Base-by-base conservation (phyloP, 2,329 filamentous ascomycete species). In the Colletotrichum sp. region DNA sequence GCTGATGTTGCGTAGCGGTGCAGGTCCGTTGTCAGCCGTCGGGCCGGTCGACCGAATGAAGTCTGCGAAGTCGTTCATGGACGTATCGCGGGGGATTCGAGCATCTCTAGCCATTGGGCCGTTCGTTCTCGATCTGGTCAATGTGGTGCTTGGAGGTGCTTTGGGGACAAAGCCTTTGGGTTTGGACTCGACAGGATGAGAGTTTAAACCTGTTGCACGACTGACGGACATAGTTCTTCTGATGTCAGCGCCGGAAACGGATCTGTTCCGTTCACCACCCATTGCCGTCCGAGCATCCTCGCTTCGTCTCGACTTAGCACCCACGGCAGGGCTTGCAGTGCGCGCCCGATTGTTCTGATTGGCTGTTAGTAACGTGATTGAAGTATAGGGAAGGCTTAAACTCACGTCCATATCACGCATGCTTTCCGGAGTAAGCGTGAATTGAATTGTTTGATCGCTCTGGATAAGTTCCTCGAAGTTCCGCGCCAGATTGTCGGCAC, bases 11-110 rank as follows among this genome's bases (percentile, higher is more conserved):
- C 85, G 85, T 59, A 85, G 79, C 10, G 84, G 81, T 24, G 82
- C 75, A 24, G 83, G 80, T 16, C 82, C 81, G 65, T 82, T 85
- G 59, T 88, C 88, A 48, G 85, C 86, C n/a, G 89, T 82, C 18
- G 96, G 94, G 3, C 95, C 95, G 34, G 95, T 98, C 1, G 94
- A 95, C 75, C 95, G 93, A 80, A 98, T 95, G 82, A 98, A 98
- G 75, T 98, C 94, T 26, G 95, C 95, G 85, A 98, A 95, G 80
- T 98, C 96, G 24, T 71, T 75, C 62, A 92, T 89, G 10, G 94
- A 91, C 0, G 95, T 95, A 77, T 96, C 94, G 7, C 89, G 88
- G 12, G 92, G 89, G 10, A 94, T 88, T 77, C 94, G 91, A 3
- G 95, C 93, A 79, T 98, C 96, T 77, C 96, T 91, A 28, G 95